Evolutionary conservation across 192 early-diverging fungal species (phyloP), one percentile per base, ranked within the genome.

Genomic region (Coemansia pectinata): DNA sequence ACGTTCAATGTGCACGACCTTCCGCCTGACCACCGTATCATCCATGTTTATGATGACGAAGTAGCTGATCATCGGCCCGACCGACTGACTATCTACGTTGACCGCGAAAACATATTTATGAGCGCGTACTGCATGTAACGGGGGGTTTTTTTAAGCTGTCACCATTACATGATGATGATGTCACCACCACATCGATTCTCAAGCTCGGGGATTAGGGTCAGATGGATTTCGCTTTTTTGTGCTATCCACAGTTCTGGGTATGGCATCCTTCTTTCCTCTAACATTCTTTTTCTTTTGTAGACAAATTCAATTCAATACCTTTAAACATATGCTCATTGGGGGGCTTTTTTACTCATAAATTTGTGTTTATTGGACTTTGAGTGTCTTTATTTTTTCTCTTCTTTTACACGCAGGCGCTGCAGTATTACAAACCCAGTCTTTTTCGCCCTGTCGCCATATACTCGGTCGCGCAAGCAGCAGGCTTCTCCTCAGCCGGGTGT

Each of bases 61-160:
- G 67, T 40, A n/a, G 59, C 67, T 25, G 73, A 73, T 53, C 23
- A 68, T 12, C 59, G 55, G 2, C 79, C 73, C 6, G 74, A 81
- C 61, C 38, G 70, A 1, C 68, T 81, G 63, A 69, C 70, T 0
- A 68, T 81, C 41, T 81, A 76, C 33, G 79, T 81, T 23, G 74
- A 81, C 69, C 73, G 79, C 44, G 79, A 81, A 59, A 76, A 73
- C 64, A 81, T 76, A 29, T 81, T 81, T 58, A 52, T 76, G 50
- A 76, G 57, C 36, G 73, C 73, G 1, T 81, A 60, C 63, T 81
- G 79, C 67, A 63, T 67, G 69, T 75, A 39, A 71, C 50, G 23
- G 50, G 0, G 21, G 21, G 21, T 10, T 12, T 23, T 3, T 52
- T 11, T 10, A 27, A 52, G 10, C 7, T 12, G 47, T 48, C 47